Conservation (phyloP, 805 yeast species). For the Starmerella khaoyaiensis region DNA sequence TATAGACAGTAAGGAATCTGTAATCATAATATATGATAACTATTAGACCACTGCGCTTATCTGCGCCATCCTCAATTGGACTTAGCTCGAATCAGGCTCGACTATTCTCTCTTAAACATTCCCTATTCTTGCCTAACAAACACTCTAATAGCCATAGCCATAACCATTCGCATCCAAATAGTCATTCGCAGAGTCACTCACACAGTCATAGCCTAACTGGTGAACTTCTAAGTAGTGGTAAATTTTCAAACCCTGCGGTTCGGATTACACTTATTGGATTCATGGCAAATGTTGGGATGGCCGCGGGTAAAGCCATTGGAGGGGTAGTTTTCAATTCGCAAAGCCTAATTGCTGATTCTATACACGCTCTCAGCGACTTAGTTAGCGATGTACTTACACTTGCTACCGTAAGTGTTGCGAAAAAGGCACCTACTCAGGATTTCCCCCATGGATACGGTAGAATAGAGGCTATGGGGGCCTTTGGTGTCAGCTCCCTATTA, state of each 20-base stretch:
- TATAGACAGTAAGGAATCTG: too few relatives aligned
- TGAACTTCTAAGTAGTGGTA: constrained; percentile 25
- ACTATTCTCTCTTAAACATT: too few relatives aligned
- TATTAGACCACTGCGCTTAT: too few relatives aligned
- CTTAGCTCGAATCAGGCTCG: too few relatives aligned
- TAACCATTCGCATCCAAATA: constrained; percentile 8
- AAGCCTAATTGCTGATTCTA: constrained; percentile 85
- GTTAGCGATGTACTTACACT: constrained; percentile 81
- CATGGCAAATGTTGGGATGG: constrained; percentile 72
- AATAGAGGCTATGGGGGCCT: constrained; percentile 81
- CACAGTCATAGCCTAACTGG: constrained; percentile 17
- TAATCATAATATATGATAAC: too few relatives aligned
- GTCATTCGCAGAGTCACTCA: constrained; percentile 11
- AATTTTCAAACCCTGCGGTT: constrained; percentile 65
- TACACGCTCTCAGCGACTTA: constrained; percentile 83
- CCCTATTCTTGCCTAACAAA: too few relatives aligned
- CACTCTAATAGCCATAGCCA: constrained; percentile 1
- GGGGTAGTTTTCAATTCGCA: constrained; percentile 91
- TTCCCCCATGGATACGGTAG: constrained; percentile 90
- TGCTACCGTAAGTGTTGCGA: constrained; percentile 70
- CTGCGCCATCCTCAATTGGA: too few relatives aligned
- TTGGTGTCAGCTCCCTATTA: constrained; percentile 72
- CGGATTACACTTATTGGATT: constrained; percentile 89
- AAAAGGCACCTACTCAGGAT: constrained; percentile 40
- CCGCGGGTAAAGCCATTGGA: constrained; percentile 72